Evolutionary conservation across 2,329 filamentous ascomycete genomes (phyloP), one percentile per base, ranked within the genome.

Genomic region (Xylaria sp.): DNA sequence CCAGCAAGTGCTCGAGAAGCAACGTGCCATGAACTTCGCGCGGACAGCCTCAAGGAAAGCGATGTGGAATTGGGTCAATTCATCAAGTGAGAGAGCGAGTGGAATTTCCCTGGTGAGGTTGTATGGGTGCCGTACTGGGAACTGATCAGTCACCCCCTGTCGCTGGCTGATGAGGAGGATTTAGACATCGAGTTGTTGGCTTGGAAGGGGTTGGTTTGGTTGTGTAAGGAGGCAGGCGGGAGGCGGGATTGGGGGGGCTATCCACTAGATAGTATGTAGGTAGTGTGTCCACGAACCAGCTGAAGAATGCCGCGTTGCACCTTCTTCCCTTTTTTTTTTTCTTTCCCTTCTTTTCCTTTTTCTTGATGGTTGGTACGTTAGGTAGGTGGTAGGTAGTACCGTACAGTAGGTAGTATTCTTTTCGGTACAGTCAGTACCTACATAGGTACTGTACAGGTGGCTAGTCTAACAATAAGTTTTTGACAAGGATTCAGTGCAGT

Each of bases 11-110:
- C 64, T 71, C 63, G 62, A 51, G 65, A 61, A 61, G 60, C 68
- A 70, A 11, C 67, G 69, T 68, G 73, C 75, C 78, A 79, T 77
- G 66, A 76, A 77, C 66, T 61, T 74, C 70, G 65, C 65, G 58
- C 64, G 70, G 56, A 61, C n/a, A 62, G 58, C 21, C 65, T 42
- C 60, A 19, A 51, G 42, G 60, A 62, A 57, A 59, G 57, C 57
- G 61, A 65, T 4, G 57, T 59, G 19, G 69, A 51, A 67, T 53
- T 48, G 71, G 71, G 50, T 70, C 65, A 59, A 64, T 58, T 67
- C 70, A 71, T 72, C 27, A 60, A 65, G 53, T 57, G 64, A 63
- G 51, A 61, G 30, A 59, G 67, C 57, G 53, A 64, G 67, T 58
- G 61, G 65, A 53, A 63, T 59, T 61, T 69, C 7, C 30, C 24